Percentiles rank a stretch among this genome's conserved stretches.
Conservation (phyloP, 2,329 filamentous ascomycete genomes). For the Endocalyx cinctus region DNA sequence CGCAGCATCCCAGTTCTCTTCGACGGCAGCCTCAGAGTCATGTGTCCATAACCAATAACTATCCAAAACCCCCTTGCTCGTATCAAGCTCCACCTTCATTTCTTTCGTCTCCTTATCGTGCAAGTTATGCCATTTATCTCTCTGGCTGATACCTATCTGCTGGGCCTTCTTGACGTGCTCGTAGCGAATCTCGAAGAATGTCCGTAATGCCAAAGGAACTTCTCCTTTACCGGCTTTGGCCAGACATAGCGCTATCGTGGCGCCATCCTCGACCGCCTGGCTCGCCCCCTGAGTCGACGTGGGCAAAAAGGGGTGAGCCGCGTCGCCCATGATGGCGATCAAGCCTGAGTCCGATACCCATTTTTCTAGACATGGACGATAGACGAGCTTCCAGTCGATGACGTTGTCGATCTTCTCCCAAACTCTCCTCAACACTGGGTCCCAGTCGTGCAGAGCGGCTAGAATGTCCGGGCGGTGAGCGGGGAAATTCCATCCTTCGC, state of each 20-base stretch:
- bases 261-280: conserved; percentile 46
- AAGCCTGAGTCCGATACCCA: conserved; percentile 36
- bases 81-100: conserved; percentile 44
- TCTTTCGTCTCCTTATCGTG: no score
- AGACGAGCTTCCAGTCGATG: conserved; percentile 34
- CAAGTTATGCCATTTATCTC: conserved; percentile 50
- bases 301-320: conserved; percentile 46
- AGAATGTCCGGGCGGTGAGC: conserved; percentile 19
- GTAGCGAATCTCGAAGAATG: conserved; percentile 42
- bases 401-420: conserved; percentile 30
- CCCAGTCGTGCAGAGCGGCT: conserved; percentile 26
- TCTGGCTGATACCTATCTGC: conserved; percentile 41
- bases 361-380: conserved; percentile 32
- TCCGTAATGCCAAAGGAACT: conserved; percentile 36
- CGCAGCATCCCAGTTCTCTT: conserved; percentile 33
- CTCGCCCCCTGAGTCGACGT: conserved; percentile 43
- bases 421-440: conserved; percentile 34
- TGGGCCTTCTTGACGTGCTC: conserved; percentile 42
- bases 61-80: conserved; percentile 38
- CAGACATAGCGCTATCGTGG: conserved; percentile 40
- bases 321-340: conserved; percentile 42
- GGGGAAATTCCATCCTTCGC: conserved; percentile 16
- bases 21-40: conserved; percentile 45
- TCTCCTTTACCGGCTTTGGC: no score
- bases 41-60: conserved; percentile 42